These are phyloP conservation scores for Ceratocystiopsis minuta DNA, from an alignment of 2,329 filamentous ascomycete genomes.

Conservation along the genomic window DNA sequence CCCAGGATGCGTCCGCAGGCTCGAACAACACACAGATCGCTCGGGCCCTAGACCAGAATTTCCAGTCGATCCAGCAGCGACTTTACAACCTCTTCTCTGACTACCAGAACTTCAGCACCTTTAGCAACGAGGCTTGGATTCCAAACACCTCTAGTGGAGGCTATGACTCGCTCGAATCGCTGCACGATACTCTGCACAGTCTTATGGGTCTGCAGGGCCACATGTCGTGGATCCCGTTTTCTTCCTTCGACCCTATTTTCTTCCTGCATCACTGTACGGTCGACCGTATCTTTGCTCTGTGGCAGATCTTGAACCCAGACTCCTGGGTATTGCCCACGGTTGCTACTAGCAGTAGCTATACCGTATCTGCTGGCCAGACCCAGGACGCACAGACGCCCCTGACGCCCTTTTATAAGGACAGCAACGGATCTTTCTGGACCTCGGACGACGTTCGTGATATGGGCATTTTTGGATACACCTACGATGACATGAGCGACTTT, in stretches of 20 bases:
- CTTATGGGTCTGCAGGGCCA: slow-evolving; percentile 44
- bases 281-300: slow-evolving; percentile 58
- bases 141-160: slow-evolving; percentile 25
- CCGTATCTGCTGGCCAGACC: slow-evolving; percentile 32
- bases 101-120: slow-evolving; percentile 48
- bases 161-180: slow-evolving; percentile 46
- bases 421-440: slow-evolving; percentile 46
- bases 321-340: slow-evolving; percentile 43
- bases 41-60: slow-evolving; percentile 30
- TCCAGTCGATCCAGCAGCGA: slow-evolving; percentile 38
- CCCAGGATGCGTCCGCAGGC: slow-evolving; percentile 20
- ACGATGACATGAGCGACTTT: slow-evolving; percentile 35
- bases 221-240: slow-evolving; percentile 52
- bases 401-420: slow-evolving; percentile 46
- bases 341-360: slow-evolving; percentile 42
- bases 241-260: slow-evolving; percentile 64
- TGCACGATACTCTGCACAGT: slow-evolving; percentile 46
- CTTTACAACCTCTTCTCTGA: slow-evolving; percentile 50
- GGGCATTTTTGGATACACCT: slow-evolving; percentile 53
- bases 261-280: slow-evolving; percentile 62
- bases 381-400: slow-evolving; percentile 39
- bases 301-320: slow-evolving; percentile 55
- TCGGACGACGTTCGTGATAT: slow-evolving; percentile 42
- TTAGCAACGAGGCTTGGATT: slow-evolving; percentile 52
- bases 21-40: slow-evolving; percentile 44